Evolutionary conservation across 1,139 yeast genomes (phyloP), one percentile per base, ranked within the genome.

Genomic region (Kurtzmaniella quercitrusa): DNA sequence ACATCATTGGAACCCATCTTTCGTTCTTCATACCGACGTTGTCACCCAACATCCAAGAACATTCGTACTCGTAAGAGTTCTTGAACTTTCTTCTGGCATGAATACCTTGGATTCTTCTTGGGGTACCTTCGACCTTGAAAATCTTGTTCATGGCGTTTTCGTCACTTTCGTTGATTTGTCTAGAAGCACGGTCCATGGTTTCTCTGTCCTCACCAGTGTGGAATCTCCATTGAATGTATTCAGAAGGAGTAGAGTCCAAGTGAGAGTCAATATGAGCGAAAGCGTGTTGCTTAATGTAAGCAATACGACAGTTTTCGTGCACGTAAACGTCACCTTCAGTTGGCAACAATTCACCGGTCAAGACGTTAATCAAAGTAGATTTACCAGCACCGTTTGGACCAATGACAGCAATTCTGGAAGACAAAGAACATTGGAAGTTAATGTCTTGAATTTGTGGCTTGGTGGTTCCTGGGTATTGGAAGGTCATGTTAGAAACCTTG

Each of bases 341-440:
- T 77, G 98, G 98, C 70, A 93, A 81, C 68, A 93, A 85, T 82
- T 93, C 98, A 87, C 98, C 98, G 60, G 98, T 93, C 77, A 93
- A 85, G 52, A 91, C 97, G 71, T 93, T 93, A 72, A 93, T 90
- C 77, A 93, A 85, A 62, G 98, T 93, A 53, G 98, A 91, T 79
- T 93, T 93, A 86, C 98, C 98, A 68, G 98, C 98, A 85, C 98
- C 98, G 75, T 93, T 93, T 73, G 98, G 98, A 76, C 98, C 98
- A 78, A 93, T 89, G 71, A 93, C 98, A 60, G 98, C 98, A 85
- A 93, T 91, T 85, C 98, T 91, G 43, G 98, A 93, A 53, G 98
- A 91, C 69, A 93, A 81, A 56, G 98, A 93, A 81, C 96, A 89
- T 81, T 91, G 98, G 96, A 91, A 93, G 73, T 85, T 85, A 60